These are phyloP conservation scores for Senecio squalidus DNA, from an alignment of 140 eudicot species.

Conservation along the genomic window DNA sequence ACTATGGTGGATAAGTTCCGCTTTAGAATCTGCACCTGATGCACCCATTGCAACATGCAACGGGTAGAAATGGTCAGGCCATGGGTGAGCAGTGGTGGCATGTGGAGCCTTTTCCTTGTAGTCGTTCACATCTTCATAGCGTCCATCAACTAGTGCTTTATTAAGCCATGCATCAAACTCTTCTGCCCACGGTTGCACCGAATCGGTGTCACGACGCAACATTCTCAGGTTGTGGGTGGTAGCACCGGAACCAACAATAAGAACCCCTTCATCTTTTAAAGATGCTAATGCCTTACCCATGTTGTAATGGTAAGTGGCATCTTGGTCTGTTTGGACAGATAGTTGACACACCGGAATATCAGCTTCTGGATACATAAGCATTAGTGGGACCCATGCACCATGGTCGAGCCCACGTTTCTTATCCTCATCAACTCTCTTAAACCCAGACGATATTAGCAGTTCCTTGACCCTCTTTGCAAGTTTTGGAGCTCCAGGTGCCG, in stretches of 20 bases:
- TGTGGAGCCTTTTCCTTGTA: conserved; percentile 66
- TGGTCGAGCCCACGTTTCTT: conserved; percentile 83
- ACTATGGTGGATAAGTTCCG: conserved; percentile 73
- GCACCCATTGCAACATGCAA: conserved; percentile 94
- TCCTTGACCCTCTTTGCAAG: conserved; percentile 71
- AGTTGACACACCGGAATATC: conserved; percentile 85
- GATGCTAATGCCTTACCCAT: conserved; percentile 82
- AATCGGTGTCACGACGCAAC: conserved; percentile 16
- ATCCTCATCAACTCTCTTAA: conserved; percentile 48
- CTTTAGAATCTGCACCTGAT: conserved; percentile 56
- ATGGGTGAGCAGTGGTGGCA: conserved; percentile 69
- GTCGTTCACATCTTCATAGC: conserved; percentile 71
- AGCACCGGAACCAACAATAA: conserved; percentile 80
- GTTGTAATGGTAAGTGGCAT: conserved; percentile 67
- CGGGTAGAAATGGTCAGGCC: conserved; percentile 84
- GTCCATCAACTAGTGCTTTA: conserved; percentile 57
- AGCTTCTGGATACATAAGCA: conserved; percentile 92
- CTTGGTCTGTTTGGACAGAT: conserved; percentile 50
- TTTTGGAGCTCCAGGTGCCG: conserved; percentile 87
- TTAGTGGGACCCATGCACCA: conserved; percentile 94
- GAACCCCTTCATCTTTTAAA: conserved; percentile 80
- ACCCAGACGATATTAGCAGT: conserved; percentile 51
- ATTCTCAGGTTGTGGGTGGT: conserved; percentile 69
- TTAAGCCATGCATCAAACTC: conserved; percentile 80
- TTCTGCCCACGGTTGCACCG: conserved; percentile 67